Percentiles rank a stretch among this genome's conserved stretches.
These are phyloP conservation scores for Domatiomyces catenatus DNA, from an alignment of 2,329 filamentous ascomycete species.

Conservation along the genomic window DNA sequence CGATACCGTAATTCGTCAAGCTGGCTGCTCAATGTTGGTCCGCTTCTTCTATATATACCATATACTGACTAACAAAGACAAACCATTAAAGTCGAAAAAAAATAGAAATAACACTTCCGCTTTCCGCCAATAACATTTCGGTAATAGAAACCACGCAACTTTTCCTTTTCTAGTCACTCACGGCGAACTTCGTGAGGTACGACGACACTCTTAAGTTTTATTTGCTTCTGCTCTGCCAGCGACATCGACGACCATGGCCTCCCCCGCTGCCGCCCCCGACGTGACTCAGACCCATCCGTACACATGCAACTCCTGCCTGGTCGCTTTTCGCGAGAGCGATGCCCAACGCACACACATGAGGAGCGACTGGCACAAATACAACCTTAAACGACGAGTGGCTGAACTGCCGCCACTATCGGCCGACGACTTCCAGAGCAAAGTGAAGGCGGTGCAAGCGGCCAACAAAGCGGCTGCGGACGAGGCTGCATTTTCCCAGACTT, in stretches of 20 bases:
- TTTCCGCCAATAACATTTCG: too few species aligned
- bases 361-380: constrained; percentile 97
- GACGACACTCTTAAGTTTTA: too few species aligned
- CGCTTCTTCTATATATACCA: too few species aligned
- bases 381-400: constrained; percentile 85
- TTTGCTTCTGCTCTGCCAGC: too few species aligned
- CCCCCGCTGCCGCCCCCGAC: constrained; percentile 6
- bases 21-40: too few species aligned
- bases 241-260: constrained; percentile 6
- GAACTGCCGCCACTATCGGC: constrained; percentile 80
- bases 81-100: too few species aligned
- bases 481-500: constrained; percentile 73
- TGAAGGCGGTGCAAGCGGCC: constrained; percentile 73
- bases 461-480: constrained; percentile 73
- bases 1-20: too few species aligned
- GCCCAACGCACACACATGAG: constrained; percentile 93
- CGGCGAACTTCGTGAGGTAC: too few species aligned
- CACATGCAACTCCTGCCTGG: constrained; percentile 96
- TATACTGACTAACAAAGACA: too few species aligned
- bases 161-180: too few species aligned
- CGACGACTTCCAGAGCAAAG: constrained; percentile 89
- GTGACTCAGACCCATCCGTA: constrained; percentile 43
- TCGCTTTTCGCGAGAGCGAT: constrained; percentile 88
- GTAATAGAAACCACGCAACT: too few species aligned
- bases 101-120: too few species aligned